Percentiles rank a stretch among this genome's conserved stretches.
Evolutionary conservation across 2,329 filamentous ascomycete species (phyloP).

Genomic region (Rhinocladiella similis): DNA sequence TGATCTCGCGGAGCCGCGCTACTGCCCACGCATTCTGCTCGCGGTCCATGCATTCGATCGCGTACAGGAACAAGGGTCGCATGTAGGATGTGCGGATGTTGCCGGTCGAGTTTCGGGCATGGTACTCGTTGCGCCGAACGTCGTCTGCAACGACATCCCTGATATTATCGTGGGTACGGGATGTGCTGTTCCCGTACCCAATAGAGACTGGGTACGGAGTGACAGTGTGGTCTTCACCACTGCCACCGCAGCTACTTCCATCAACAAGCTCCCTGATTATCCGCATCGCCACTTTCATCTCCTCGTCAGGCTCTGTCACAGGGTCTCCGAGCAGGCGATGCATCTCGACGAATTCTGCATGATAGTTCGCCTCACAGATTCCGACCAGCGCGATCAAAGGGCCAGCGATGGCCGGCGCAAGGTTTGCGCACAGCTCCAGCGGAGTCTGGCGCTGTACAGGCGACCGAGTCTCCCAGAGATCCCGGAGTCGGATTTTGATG

Average conservation of each 20-base stretch:
- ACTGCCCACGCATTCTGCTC: constrained; percentile 2
- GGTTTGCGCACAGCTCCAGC: neutral
- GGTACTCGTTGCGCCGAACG: neutral
- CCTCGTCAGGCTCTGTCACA: neutral
- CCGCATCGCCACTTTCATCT: neutral
- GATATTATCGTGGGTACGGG: too few species aligned
- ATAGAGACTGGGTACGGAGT: too few species aligned
- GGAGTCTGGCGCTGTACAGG: neutral
- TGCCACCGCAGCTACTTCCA: neutral
- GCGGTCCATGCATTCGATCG: constrained; percentile 4
- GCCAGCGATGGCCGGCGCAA: neutral
- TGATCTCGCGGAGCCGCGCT: neutral
- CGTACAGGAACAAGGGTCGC: constrained; percentile 6
- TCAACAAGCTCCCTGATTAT: neutral
- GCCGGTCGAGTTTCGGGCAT: neutral
- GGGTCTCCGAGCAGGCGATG: constrained; percentile 1
- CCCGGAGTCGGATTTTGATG: neutral
- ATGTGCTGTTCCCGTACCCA: too few species aligned
- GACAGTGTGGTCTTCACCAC: too few species aligned
- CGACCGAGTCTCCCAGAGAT: constrained; percentile 1
- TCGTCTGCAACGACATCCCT: too few species aligned
- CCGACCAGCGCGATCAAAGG: neutral
- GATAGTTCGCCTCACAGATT: constrained; percentile 1
- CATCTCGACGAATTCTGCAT: constrained; percentile 5
- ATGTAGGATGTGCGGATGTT: neutral